Evolutionary conservation across 148 eudicot species (phyloP).

Genomic region (Rhododendron mucronatum): DNA sequence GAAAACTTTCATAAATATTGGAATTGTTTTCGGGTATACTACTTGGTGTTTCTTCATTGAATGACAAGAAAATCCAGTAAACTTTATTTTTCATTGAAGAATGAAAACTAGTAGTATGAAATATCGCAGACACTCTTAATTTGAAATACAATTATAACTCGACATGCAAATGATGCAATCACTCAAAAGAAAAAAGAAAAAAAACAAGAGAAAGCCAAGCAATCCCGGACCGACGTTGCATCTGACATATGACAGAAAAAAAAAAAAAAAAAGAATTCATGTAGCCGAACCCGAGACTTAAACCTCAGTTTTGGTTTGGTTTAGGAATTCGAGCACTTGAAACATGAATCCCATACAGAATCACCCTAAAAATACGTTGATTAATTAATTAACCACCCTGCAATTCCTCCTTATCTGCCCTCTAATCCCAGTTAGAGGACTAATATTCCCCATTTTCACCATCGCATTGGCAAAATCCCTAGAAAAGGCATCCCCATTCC

Average conservation of each 20-base stretch:
- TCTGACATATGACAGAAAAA: background rate
- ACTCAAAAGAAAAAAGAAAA: background rate
- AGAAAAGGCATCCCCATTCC: slow-evolving; percentile 19
- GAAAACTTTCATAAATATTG: too few species aligned
- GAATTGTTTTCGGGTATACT: too few species aligned
- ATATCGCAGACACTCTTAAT: too few species aligned
- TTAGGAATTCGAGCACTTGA: background rate
- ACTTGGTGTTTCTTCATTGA: background rate
- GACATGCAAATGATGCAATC: background rate
- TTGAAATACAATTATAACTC: background rate
- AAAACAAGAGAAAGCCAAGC: background rate
- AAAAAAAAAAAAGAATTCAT: background rate
- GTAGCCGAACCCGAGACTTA: background rate
- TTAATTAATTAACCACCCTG: slow-evolving; percentile 28
- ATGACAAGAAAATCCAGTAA: background rate
- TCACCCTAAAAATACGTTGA: background rate
- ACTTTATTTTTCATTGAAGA: background rate
- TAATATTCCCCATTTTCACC: slow-evolving; percentile 53
- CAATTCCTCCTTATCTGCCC: slow-evolving; percentile 56
- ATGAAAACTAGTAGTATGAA: too few species aligned
- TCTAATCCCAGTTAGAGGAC: slow-evolving; percentile 44
- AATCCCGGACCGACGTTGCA: background rate
- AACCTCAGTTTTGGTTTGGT: background rate
- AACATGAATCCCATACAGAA: background rate
- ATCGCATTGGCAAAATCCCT: slow-evolving; percentile 45